Base-by-base conservation (phyloP, 1,139 yeast species). In the Sugiyamaella neomexicana region DNA sequence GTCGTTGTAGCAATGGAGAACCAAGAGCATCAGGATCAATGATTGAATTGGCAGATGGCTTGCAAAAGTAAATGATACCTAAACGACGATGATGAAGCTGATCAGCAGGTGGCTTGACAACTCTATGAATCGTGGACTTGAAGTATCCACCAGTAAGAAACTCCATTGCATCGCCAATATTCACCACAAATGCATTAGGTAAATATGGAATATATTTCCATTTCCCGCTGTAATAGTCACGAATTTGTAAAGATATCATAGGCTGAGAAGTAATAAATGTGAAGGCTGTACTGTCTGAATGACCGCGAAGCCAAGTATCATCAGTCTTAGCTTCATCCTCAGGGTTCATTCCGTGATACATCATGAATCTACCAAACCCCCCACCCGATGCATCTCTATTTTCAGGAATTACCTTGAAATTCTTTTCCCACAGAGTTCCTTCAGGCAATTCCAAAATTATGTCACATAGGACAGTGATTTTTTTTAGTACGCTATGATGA, bases 201-300 rank as follows among this genome's bases (percentile, higher is more conserved):
- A 72, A 70, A 60, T 79, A 81, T 31, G 70, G 69, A 16, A 79
- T 80, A 62, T 75, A 79, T 54, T 68, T 73, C 82, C 82, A 79
- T n/a, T 70, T 64, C 1, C 79, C 78, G 17, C 76, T 71, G 50
- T 65, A 72, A 58, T 75, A 75, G 57, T 79, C 81, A 56, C 76
- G 69, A 47, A 79, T 77, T 58, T 79, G 82, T 40, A 79, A 68
- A 5, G 81, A 73, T 1, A 60, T 59, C 57, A 78, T 77, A 7
- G 81, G 80, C 62, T 77, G 80, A 45, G 79, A 75, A 2, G 78
- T 72, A 32, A 79, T 76, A 54, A 79, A 78, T 0, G 82, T 74
- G 55, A 79, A 74, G 0, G 76, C 81, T 50, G 77, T 72, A 40
- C 75, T 72, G 63, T 79, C 82, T 12, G 80, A 75, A 57, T 79